A percentile compares a stretch with the other conserved stretches of the same genome.
phyloP scores from a whole-genome alignment of 192 early-diverging fungal genomes.

The Chytriomyces sp. region DNA sequence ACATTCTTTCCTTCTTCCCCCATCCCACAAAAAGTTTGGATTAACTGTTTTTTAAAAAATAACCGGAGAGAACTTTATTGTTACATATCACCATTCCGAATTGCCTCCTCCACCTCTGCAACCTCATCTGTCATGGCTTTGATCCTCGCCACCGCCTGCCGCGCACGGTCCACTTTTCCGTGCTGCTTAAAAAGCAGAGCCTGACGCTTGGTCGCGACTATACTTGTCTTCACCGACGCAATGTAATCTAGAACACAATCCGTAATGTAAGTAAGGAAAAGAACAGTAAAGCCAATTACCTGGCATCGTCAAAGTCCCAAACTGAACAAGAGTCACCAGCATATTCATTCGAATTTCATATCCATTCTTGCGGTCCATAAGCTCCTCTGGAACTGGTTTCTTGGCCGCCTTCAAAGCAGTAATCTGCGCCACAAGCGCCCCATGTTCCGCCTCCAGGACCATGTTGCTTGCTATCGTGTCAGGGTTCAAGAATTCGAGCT shows the following conservation, averaged over 20 bases:
- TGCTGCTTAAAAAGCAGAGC: constrained; percentile 71
- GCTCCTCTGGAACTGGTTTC: constrained; percentile 60
- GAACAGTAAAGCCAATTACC: constrained; percentile 31
- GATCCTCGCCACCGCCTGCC: constrained; percentile 60
- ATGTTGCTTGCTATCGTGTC: constrained; percentile 72
- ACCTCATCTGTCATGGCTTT: constrained; percentile 82
- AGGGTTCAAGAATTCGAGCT: constrained; percentile 47
- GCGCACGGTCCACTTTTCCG: constrained; percentile 67
- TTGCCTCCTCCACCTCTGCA: constrained; percentile 71
- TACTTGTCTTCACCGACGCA: constrained; percentile 56
- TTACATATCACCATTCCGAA: constrained; percentile 37
- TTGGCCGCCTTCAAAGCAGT: constrained; percentile 41
- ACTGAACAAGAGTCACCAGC: constrained; percentile 69
- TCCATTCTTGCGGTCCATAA: constrained; percentile 63
- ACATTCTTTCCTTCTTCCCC: too few relatives aligned
- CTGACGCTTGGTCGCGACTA: constrained; percentile 59
- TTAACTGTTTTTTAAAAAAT: too few relatives aligned
- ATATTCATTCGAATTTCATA: constrained; percentile 77
- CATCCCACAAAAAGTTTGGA: too few relatives aligned
- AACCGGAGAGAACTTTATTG: neutral
- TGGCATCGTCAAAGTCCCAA: constrained; percentile 70
- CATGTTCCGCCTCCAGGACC: constrained; percentile 73
- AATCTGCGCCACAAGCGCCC: constrained; percentile 49
- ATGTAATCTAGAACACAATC: constrained; percentile 55
- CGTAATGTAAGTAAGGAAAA: neutral